Conservation (phyloP, 2,329 filamentous ascomycete species). For the Penicillium sp. region DNA sequence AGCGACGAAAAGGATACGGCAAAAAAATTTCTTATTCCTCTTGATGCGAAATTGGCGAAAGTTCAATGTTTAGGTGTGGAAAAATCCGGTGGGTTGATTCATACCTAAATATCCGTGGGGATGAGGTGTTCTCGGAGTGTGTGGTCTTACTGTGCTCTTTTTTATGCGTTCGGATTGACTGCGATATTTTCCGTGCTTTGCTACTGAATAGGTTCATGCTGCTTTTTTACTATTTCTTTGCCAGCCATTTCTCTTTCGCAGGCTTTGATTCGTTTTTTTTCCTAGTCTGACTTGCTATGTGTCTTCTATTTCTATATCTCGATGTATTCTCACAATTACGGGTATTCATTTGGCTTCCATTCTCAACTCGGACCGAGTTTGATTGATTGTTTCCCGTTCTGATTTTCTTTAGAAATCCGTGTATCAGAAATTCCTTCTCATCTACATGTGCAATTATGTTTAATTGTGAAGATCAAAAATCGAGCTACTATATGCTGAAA, state of each 20-base stretch:
- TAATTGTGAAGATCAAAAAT: slow-evolving; percentile 6
- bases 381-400: neutral
- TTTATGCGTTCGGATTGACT: slow-evolving; percentile 16
- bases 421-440: slow-evolving; percentile 8
- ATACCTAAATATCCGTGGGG: slow-evolving; percentile 13
- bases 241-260: neutral
- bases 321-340: slow-evolving; percentile 12
- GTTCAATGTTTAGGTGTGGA: slow-evolving; percentile 12
- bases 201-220: slow-evolving; percentile 1
- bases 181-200: slow-evolving; percentile 12
- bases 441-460: slow-evolving; percentile 8
- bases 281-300: slow-evolving; percentile 2
- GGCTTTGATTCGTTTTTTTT: slow-evolving; percentile 1
- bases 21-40: slow-evolving; percentile 1
- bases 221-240: slow-evolving; percentile 4
- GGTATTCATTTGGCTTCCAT: neutral
- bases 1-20: slow-evolving; percentile 7
- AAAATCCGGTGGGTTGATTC: slow-evolving; percentile 5
- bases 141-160: slow-evolving; percentile 16
- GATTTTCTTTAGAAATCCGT: slow-evolving; percentile 2
- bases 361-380: neutral
- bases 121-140: slow-evolving; percentile 17
- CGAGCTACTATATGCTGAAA: neutral
- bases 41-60: slow-evolving; percentile 12
- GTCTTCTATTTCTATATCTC: slow-evolving; percentile 5